These are phyloP conservation scores for Aspergillus brasiliensis DNA, from an alignment of 2,329 filamentous ascomycete genomes.

Conservation along the genomic window DNA sequence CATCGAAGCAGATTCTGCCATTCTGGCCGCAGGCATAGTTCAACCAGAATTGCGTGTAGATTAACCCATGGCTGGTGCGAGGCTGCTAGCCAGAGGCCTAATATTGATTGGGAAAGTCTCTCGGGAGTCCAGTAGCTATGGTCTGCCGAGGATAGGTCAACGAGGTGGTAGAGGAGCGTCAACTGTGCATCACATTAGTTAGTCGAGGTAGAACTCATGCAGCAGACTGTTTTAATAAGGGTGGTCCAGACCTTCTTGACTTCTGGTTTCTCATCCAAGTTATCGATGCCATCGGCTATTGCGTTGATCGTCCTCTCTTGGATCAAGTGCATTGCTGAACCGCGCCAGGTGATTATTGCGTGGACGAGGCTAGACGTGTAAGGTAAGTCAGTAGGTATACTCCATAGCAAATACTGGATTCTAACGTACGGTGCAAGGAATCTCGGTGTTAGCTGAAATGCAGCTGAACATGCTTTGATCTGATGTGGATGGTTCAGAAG, in stretches of 20 bases:
- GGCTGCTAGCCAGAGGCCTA: neutral
- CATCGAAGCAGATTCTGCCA: neutral
- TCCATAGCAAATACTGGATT: neutral
- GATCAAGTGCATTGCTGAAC: neutral
- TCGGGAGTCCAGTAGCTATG: neutral
- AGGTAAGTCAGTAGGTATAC: neutral
- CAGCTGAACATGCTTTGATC: neutral
- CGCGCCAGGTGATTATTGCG: neutral
- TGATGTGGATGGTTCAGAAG: neutral
- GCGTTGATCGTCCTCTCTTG: neutral
- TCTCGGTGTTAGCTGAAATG: neutral
- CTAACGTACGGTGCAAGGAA: neutral
- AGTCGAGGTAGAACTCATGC: too few relatives aligned
- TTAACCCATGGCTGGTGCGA: slow-evolving; percentile 2
- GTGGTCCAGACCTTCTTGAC: neutral
- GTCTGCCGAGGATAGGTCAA: neutral
- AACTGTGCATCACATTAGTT: neutral
- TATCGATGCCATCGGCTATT: neutral
- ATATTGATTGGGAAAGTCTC: neutral
- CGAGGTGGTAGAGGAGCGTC: neutral
- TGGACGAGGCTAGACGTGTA: neutral
- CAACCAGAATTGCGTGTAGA: neutral
- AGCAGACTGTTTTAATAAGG: too few relatives aligned
- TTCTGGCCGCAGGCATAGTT: neutral
- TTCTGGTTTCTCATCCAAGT: neutral